Conservation (phyloP, 441 rosid species). For the Gossypium davidsonii region DNA sequence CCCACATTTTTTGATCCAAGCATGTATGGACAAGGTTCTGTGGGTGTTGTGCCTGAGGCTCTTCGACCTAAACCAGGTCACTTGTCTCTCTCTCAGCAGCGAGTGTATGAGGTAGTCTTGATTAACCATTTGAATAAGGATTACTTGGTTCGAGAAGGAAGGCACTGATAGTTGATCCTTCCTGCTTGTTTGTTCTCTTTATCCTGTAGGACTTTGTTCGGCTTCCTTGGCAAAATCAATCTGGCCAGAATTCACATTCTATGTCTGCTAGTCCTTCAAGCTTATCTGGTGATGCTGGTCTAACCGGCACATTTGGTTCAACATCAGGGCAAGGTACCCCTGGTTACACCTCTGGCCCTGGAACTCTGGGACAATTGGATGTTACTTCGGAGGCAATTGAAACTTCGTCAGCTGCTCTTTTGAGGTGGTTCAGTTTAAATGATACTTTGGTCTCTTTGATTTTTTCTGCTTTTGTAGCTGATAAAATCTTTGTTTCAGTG, state of each 20-base stretch:
- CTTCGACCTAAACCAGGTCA: constrained; percentile 96
- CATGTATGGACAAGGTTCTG: constrained; percentile 67
- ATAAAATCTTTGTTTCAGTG: constrained; percentile 34
- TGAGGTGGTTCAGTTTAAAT: constrained; percentile 41
- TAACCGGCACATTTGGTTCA: constrained; percentile 47
- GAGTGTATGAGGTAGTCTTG: constrained; percentile 80
- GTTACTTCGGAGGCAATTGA: constrained; percentile 58
- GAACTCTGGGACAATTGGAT: constrained; percentile 55
- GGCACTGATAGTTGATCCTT: background rate
- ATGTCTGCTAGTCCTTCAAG: constrained; percentile 47
- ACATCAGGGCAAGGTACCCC: constrained; percentile 46
- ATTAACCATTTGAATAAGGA: constrained; percentile 13
- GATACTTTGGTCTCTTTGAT: background rate
- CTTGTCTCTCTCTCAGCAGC: constrained; percentile 81
- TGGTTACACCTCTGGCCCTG: constrained; percentile 42
- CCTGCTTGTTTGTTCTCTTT: background rate
- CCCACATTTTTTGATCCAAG: constrained; percentile 69
- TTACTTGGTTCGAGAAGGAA: constrained; percentile 14
- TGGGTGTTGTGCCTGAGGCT: constrained; percentile 80
- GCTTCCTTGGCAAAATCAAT: constrained; percentile 95
- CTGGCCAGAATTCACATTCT: constrained; percentile 61
- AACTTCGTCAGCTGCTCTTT: constrained; percentile 43
- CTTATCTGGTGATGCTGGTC: constrained; percentile 47
- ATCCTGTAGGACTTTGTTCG: constrained; percentile 81
- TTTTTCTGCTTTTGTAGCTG: constrained; percentile 3